Base-by-base conservation (phyloP, 495 filamentous ascomycete genomes). In the Echria macrotheca region DNA sequence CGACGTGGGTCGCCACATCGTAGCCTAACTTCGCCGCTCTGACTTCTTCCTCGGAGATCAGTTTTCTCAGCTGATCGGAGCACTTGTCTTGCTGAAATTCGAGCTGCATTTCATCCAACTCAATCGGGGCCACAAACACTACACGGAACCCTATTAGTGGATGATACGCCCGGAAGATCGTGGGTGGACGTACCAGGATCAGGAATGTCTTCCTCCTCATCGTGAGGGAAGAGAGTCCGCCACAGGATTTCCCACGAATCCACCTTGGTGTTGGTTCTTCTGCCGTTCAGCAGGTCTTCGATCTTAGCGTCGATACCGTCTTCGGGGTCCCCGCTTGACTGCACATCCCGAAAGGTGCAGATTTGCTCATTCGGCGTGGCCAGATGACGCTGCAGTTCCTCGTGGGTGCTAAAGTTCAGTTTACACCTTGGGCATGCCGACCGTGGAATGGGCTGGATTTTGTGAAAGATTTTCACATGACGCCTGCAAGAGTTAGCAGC, bases 401-500 rank as follows among this genome's bases (percentile, higher is more conserved):
- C 49, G 12, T 52, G 42, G 21, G 49, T 47, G 6, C 14, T 33
- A 31, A 60, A 38, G 24, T 44, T 37, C 35, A 35, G 23, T 51
- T 52, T 58, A 19, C 63, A 66, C 17, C 63, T 50, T 1, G 45
- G 61, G 41, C 63, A 66, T 8, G 37, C 35, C 21, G 54, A 56
- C 9, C 10, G 24, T 5, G 52, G 44, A 0, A 45, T 39, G 1
- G 14, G n/a, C 10, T 22, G 52, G 22, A 48, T 49, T 32, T 56
- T 52, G 42, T 67, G 64, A 19, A 49, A 53, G 36, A 45, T 32
- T 32, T 65, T 64, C 17, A 67, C 52, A 25, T 67, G 64, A 41
- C 64, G 61, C 25, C 61, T 65, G 18, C 0, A 8, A 8, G 5
- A 6, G 24, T 29, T 32, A 15, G 35, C 43, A 12, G 3, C 11